Evolutionary conservation across 441 rosid species (phyloP).

Genomic region (Isatis lusitanica): DNA sequence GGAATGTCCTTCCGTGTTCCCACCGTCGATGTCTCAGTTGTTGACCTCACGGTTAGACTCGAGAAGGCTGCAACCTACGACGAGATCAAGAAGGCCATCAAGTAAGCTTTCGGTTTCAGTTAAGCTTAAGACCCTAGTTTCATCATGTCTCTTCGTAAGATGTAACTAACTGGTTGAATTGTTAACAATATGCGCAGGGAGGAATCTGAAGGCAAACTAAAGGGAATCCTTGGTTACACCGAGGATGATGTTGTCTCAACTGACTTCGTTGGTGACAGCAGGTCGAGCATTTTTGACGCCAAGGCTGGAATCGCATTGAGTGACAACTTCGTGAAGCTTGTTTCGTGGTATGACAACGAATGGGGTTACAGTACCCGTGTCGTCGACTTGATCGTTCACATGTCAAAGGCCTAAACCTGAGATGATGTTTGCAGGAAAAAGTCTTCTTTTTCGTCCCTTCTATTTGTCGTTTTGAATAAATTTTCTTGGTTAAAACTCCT

Average conservation of each 20-base stretch:
- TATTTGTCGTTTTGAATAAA: background rate
- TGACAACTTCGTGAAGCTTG: constrained; percentile 64
- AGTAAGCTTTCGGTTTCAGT: constrained; percentile 34
- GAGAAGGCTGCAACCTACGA: constrained; percentile 66
- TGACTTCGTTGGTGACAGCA: constrained; percentile 71
- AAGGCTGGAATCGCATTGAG: constrained; percentile 82
- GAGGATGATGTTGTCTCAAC: constrained; percentile 81
- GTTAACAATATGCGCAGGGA: constrained; percentile 42
- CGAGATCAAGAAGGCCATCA: constrained; percentile 62
- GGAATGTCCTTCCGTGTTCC: constrained; percentile 96
- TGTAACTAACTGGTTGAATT: background rate
- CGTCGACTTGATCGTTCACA: constrained; percentile 71
- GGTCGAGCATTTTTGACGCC: constrained; percentile 86
- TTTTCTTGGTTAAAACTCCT: background rate
- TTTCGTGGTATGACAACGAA: constrained; percentile 88
- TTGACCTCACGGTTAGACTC: constrained; percentile 78
- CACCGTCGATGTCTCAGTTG: constrained; percentile 83
- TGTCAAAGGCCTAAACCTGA: constrained; percentile 39
- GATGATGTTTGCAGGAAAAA: background rate
- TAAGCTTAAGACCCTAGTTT: background rate
- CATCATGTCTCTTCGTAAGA: background rate
- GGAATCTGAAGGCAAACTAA: constrained; percentile 62
- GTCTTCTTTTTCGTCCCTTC: background rate
- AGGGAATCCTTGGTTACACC: constrained; percentile 71
- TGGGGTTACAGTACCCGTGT: constrained; percentile 87